Percentiles rank a stretch among this genome's conserved stretches.
Evolutionary conservation across 2,329 filamentous ascomycete species (phyloP).

Genomic region (Daldinia sp.): DNA sequence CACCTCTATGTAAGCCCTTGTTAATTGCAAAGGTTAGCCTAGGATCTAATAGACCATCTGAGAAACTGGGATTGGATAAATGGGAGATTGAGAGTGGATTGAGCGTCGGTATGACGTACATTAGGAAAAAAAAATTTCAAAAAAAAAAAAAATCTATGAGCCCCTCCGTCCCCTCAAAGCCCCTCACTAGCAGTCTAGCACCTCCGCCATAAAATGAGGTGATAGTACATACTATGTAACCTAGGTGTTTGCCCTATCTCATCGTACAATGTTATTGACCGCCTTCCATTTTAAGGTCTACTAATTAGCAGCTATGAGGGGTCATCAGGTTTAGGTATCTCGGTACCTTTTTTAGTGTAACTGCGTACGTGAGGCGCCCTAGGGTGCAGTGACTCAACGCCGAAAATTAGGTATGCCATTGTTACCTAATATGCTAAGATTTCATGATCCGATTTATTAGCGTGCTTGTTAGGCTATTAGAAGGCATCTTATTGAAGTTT

Average conservation of each 20-base stretch:
- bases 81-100: neutral
- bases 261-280: too few species aligned
- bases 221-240: too few species aligned
- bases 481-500: too few species aligned
- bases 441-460: neutral
- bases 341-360: neutral
- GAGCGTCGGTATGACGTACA: neutral
- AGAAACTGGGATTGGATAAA: neutral
- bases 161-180: too few species aligned
- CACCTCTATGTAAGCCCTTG: neutral
- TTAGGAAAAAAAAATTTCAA: neutral
- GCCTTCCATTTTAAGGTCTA: conserved; percentile 15
- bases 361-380: too few species aligned
- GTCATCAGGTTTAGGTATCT: neutral
- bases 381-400: neutral
- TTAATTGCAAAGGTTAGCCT: neutral
- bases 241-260: too few species aligned
- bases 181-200: neutral
- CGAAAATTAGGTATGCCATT: neutral
- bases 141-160: too few species aligned
- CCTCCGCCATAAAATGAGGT: neutral
- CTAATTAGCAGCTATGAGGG: neutral
- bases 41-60: neutral
- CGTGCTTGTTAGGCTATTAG: neutral
- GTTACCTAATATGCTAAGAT: conserved; percentile 4